Evolutionary conservation across 176 grass and related monocot genomes (phyloP).

Genomic region (Canna indica): DNA sequence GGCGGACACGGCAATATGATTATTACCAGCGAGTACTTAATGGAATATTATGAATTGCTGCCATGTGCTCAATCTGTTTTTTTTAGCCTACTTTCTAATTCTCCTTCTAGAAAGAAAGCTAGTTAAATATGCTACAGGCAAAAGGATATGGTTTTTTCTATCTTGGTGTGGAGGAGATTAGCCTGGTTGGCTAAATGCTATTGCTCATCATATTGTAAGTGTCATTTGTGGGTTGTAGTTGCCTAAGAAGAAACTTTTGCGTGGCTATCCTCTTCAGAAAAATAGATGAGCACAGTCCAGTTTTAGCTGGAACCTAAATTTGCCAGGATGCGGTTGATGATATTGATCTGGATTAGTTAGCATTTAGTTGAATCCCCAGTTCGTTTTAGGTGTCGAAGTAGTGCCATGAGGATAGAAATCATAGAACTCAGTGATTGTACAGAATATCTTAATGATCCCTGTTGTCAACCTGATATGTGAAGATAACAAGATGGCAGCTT

Average conservation of each 20-base stretch:
- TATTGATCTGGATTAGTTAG: not conserved
- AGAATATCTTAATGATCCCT: not conserved
- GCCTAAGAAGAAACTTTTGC: not conserved
- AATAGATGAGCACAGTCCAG: not conserved
- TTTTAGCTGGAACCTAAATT: not conserved
- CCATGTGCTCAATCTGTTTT: too few relatives aligned
- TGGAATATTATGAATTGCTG: conserved; percentile 71
- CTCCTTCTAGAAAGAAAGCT: conserved; percentile 9
- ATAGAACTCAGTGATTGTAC: conserved; percentile 2
- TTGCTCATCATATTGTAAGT: not conserved
- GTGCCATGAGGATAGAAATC: not conserved
- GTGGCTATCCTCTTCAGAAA: too few relatives aligned
- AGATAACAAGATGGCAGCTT: not conserved
- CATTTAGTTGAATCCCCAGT: not conserved
- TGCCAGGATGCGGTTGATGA: not conserved
- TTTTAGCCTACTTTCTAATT: not conserved
- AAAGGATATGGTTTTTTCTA: not conserved
- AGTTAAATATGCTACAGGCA: conserved; percentile 7
- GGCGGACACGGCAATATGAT: conserved; percentile 95
- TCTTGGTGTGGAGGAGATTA: not conserved
- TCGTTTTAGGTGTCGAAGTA: not conserved
- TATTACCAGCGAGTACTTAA: conserved; percentile 97
- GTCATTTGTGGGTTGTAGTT: not conserved
- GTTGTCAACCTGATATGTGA: not conserved
- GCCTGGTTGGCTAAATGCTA: not conserved